Evolutionary conservation across 169 alveolate species (phyloP), one percentile per base, ranked within the genome.

Genomic region (Babesia divergens): DNA sequence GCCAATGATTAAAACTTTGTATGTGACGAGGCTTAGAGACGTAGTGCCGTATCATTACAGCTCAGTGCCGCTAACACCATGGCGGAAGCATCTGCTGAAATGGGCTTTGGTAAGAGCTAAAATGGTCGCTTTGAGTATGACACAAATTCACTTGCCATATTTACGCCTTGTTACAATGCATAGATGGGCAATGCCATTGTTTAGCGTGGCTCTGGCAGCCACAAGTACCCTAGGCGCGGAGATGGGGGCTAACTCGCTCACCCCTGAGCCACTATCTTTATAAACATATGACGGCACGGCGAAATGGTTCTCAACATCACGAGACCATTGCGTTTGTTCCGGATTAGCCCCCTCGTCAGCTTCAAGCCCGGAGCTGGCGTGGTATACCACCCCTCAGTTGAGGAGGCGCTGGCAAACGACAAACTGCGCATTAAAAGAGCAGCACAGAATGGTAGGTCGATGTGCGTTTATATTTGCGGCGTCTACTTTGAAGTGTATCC

Each of bases 291-390:
- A 42, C 42, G 68, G 8, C 68, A 58, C 29, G 35, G 9, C n/a
- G 53, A 28, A 44, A 87, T 87, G 92, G 85, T 67, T 28, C 35
- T 83, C 35, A 68, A 72, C 22, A 53, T 80, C 38, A 69, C 91
- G 43, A 64, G 65, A 76, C 75, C 80, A 29, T 60, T 37, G 79
- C 66, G 83, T 52, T 28, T 88, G 24, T 88, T 83, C 55, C 66
- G 87, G 53, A 88, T 84, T 52, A 84, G 86, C 53, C 86, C 93
- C 26, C 74, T 88, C 56, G 90, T 81, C 42, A 72, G 90, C 62
- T 88, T 81, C 80, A 84, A 83, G 79, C 91, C 93, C 22, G 87
- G 86, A 22, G 74, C 93, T 11, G 93, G 89, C 26, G 87, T 88
- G 84, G 86, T 88, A 37, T 79, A 79, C 65, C 87, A 79, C 51